Evolutionary conservation across 164 flowering plant genomes (phyloP).

Genomic region (Vitis labrusca): DNA sequence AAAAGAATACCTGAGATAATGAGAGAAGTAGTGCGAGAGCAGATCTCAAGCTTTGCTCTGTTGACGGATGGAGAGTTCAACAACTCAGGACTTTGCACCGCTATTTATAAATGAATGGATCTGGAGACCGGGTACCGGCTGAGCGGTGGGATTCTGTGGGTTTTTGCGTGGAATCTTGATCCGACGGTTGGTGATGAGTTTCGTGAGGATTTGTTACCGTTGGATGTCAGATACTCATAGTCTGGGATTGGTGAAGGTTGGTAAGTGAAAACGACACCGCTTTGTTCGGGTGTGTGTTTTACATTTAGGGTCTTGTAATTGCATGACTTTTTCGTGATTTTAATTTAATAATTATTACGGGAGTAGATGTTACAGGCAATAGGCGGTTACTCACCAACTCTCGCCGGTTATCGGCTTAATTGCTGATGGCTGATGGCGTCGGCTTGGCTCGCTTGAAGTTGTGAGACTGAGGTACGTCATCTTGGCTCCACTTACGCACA

Average conservation of each 20-base stretch:
- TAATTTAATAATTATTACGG: too few species aligned
- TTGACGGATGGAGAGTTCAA: too few species aligned
- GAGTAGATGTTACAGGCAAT: slow-evolving; percentile 10
- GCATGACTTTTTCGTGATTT: not conserved
- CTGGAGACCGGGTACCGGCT: slow-evolving; percentile 10
- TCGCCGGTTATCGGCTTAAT: slow-evolving; percentile 13
- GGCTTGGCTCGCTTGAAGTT: not conserved
- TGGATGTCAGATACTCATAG: slow-evolving; percentile 6
- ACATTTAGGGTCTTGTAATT: not conserved
- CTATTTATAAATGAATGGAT: slow-evolving; percentile 14
- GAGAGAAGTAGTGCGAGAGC: too few species aligned
- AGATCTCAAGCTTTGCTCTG: too few species aligned
- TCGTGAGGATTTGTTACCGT: slow-evolving; percentile 11
- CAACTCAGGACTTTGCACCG: not conserved
- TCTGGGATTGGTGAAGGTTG: slow-evolving; percentile 14
- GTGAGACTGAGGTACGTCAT: too few species aligned
- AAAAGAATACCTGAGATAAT: too few species aligned
- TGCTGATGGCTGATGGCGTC: not conserved
- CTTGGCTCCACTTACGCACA: too few species aligned
- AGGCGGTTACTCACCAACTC: slow-evolving; percentile 24
- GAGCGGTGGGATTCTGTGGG: slow-evolving; percentile 9
- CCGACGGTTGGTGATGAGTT: not conserved
- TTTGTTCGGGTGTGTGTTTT: too few species aligned
- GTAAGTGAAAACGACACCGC: slow-evolving; percentile 7
- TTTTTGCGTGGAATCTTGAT: not conserved